A percentile compares a stretch with the other conserved stretches of the same genome.
phyloP scores from a whole-genome alignment of 2,329 filamentous ascomycete species.

The Fusarium staphyleae region DNA sequence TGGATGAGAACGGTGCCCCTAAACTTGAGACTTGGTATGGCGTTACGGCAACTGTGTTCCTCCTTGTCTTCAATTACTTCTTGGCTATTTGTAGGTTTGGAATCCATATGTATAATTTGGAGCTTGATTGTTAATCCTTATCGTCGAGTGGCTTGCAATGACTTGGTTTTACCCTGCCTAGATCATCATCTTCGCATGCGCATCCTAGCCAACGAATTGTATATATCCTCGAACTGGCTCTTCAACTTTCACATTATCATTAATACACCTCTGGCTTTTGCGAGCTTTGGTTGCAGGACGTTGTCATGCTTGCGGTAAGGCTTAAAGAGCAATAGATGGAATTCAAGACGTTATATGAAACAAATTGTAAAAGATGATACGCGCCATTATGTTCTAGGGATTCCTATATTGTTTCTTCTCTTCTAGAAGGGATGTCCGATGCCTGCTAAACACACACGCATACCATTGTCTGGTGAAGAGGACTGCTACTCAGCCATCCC shows the following conservation, averaged over 20 bases:
- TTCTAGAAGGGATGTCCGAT: too few relatives aligned
- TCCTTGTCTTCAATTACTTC: constrained; percentile 69
- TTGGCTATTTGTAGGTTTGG: constrained; percentile 53
- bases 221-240: constrained; percentile 65
- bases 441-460: too few relatives aligned
- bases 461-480: too few relatives aligned
- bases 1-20: constrained; percentile 40
- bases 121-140: neutral
- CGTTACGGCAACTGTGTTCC: constrained; percentile 53
- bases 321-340: too few relatives aligned
- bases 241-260: constrained; percentile 77
- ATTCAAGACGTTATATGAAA: too few relatives aligned
- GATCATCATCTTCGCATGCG: constrained; percentile 66
- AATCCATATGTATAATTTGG: neutral
- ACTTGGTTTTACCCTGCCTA: constrained; percentile 68
- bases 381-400: too few relatives aligned
- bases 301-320: constrained; percentile 60
- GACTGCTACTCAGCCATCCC: too few relatives aligned
- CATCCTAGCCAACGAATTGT: constrained; percentile 62
- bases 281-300: constrained; percentile 57
- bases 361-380: too few relatives aligned
- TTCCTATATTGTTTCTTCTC: too few relatives aligned
- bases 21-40: constrained; percentile 39
- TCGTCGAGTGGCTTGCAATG: constrained; percentile 59
- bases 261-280: constrained; percentile 76